phyloP scores from a whole-genome alignment of 2,329 filamentous ascomycete genomes.

The Tricladium varicosporioides region DNA sequence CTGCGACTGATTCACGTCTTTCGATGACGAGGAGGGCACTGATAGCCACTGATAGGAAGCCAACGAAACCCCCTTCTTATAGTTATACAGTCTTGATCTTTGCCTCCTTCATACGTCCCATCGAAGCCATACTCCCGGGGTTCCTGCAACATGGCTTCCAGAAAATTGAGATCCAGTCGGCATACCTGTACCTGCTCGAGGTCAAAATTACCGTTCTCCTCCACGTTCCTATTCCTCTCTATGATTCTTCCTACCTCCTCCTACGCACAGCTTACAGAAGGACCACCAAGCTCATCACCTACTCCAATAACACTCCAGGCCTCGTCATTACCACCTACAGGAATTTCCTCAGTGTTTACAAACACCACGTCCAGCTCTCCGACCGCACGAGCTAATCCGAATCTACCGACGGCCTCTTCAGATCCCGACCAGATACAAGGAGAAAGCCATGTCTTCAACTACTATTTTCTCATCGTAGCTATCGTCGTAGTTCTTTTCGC shows the following conservation, averaged over 20 bases:
- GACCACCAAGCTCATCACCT: not conserved
- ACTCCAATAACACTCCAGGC: constrained; percentile 8
- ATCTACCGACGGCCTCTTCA: constrained; percentile 34
- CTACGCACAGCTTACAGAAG: constrained; percentile 22
- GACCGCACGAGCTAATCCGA: constrained; percentile 5
- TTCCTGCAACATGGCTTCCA: constrained; percentile 13
- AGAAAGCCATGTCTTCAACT: constrained; percentile 50
- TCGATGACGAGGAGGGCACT: too few species aligned
- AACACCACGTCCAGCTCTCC: constrained; percentile 3
- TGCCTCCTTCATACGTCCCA: not conserved
- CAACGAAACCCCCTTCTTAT: too few species aligned
- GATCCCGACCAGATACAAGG: constrained; percentile 23
- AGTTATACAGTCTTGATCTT: too few species aligned
- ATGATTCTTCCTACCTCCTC: constrained; percentile 24
- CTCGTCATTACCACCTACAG: constrained; percentile 9
- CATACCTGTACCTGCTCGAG: constrained; percentile 19
- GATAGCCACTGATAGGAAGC: too few species aligned
- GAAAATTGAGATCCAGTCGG: constrained; percentile 3
- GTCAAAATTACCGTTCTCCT: constrained; percentile 20
- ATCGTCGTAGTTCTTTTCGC: constrained; percentile 43
- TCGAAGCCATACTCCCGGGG: too few species aligned
- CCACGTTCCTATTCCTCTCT: constrained; percentile 25
- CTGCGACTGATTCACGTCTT: too few species aligned
- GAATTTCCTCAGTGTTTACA: constrained; percentile 1
- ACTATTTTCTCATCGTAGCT: constrained; percentile 50